Evolutionary conservation across 2,329 filamentous ascomycete genomes (phyloP).

Genomic region (Nemania diffusa): DNA sequence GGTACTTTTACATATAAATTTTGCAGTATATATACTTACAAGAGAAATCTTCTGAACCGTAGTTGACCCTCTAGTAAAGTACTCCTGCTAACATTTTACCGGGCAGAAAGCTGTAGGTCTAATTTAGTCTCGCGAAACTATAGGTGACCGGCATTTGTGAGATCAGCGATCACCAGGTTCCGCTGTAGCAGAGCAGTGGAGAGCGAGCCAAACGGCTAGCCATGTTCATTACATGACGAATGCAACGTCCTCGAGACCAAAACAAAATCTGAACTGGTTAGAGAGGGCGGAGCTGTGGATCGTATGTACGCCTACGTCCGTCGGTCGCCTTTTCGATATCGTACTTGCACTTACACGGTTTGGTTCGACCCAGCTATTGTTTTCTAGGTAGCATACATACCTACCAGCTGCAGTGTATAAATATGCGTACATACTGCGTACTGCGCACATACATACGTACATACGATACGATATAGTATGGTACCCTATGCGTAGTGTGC

Average conservation of each 20-base stretch:
- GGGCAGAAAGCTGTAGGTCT: no score
- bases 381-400: not conserved
- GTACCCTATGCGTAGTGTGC: no score
- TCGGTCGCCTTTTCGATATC: conserved; percentile 6
- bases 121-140: conserved; percentile 15
- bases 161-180: conserved; percentile 32
- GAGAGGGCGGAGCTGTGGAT: not conserved
- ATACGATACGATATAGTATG: no score
- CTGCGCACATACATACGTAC: not conserved
- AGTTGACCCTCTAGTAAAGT: no score
- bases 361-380: conserved; percentile 13
- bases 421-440: not conserved
- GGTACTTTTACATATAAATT: no score
- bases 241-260: conserved; percentile 19
- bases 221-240: conserved; percentile 11
- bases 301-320: no score
- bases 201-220: conserved; percentile 17
- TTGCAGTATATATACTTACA: no score
- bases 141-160: conserved; percentile 23
- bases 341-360: conserved; percentile 5
- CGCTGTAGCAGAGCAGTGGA: conserved; percentile 25
- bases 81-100: no score
- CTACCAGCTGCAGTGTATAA: not conserved
- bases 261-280: conserved; percentile 17
- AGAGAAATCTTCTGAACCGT: no score